phyloP scores from a whole-genome alignment of 176 grass and related monocot genomes.

The Paspalum notatum region DNA sequence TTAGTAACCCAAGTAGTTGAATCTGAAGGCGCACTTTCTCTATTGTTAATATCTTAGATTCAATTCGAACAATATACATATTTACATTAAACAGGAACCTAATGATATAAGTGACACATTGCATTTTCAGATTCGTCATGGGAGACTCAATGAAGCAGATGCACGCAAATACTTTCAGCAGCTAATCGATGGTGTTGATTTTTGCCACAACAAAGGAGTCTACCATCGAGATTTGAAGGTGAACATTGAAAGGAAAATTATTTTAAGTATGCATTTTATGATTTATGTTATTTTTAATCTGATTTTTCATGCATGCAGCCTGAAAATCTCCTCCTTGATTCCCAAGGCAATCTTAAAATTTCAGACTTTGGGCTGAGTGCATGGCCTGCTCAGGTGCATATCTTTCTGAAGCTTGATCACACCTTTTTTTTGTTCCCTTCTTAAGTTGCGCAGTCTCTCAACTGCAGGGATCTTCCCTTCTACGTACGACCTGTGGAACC shows the following conservation, averaged over 20 bases:
- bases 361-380: slow-evolving; percentile 98
- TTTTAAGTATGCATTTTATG: slow-evolving; percentile 15
- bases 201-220: slow-evolving; percentile 90
- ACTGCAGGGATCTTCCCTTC: slow-evolving; percentile 67
- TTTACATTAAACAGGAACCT: slow-evolving; percentile 9
- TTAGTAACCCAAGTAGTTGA: neutral
- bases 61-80: neutral
- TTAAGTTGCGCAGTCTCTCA: slow-evolving; percentile 35
- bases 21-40: slow-evolving; percentile 10
- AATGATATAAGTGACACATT: neutral
- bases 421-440: slow-evolving; percentile 7
- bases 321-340: slow-evolving; percentile 97
- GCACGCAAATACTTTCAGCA: slow-evolving; percentile 95
- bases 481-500: slow-evolving; percentile 95
- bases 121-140: slow-evolving; percentile 70
- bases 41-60: slow-evolving; percentile 27
- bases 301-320: slow-evolving; percentile 65
- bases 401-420: slow-evolving; percentile 33
- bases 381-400: slow-evolving; percentile 73
- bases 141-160: slow-evolving; percentile 87
- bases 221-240: slow-evolving; percentile 99
- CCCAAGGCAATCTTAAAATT: slow-evolving; percentile 98
- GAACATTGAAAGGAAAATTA: slow-evolving; percentile 13
- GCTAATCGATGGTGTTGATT: slow-evolving; percentile 94
- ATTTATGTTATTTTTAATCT: slow-evolving; percentile 39